Base-by-base conservation (phyloP, 495 filamentous ascomycete genomes). In the Trichoderma asperelloides region DNA sequence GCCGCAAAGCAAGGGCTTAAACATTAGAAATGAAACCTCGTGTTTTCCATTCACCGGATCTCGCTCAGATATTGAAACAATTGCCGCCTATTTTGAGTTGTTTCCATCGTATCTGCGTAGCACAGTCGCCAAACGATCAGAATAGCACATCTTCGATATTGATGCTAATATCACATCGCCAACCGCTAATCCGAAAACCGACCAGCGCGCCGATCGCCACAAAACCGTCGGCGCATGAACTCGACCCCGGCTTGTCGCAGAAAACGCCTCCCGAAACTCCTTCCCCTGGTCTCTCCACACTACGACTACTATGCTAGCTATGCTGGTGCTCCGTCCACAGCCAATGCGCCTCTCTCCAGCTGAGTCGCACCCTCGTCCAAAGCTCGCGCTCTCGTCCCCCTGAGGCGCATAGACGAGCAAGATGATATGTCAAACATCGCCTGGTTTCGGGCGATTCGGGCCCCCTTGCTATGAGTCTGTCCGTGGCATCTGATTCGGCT, bases 141-240 rank as follows among this genome's bases (percentile, higher is more conserved):
- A 37, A 37, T 13, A 4, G 2, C 43, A 47, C 18, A n/a, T 47
- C 5, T 18, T 6, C 41, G 3, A 45, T 45, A 15, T 5, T 18
- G 18, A 16, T 18, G 12, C 41, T 45, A 45, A 45, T 45, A 45
- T 45, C 41, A 18, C 5, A 51, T 2, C 5, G 11, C 0, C 5
- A 51, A 51, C 47, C 47, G 21, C 47, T 51, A 51, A 8, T 9
- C 55, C 55, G 13, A 12, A 30, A 60, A 60, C 55, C 25, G 55
- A 28, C 55, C 55, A 12, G 28, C 27, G 23, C 9, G 7, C 55
- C 55, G 55, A 15, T 30, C 55, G 55, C 55, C 55, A 3, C 55
- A 60, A 60, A 60, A 60, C 55, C 23, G 12, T 30, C 16, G 25
- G 23, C 55, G 55, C 55, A 60, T 60, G 55, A 60, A 60, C 55